Conservation (phyloP, 805 yeast species). For the Spathaspora sp. region DNA sequence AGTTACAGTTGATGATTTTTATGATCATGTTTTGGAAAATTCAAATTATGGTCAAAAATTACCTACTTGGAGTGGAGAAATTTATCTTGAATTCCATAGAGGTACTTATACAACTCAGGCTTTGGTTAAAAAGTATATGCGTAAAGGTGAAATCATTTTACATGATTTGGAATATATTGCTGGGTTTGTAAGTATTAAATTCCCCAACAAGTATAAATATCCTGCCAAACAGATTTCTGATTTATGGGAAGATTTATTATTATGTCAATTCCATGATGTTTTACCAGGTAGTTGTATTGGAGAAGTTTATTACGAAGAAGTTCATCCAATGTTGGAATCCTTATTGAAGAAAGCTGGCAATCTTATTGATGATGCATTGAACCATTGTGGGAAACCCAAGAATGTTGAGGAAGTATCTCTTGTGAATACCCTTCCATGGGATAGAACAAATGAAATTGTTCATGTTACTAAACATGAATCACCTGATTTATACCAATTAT, state of each 20-base stretch:
- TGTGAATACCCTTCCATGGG: conserved; percentile 67
- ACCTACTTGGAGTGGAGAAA: conserved; percentile 91
- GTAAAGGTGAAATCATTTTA: conserved; percentile 68
- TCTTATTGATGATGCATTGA: conserved; percentile 50
- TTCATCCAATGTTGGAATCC: conserved; percentile 66
- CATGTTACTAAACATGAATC: conserved; percentile 22
- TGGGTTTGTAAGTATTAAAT: conserved; percentile 61
- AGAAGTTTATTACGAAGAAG: conserved; percentile 81
- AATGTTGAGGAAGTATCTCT: conserved; percentile 8
- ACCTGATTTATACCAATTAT: conserved; percentile 12
- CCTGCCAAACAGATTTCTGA: conserved; percentile 66
- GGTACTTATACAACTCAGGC: conserved; percentile 98
- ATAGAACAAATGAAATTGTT: conserved; percentile 41
- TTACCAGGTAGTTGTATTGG: conserved; percentile 95
- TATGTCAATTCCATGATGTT: conserved; percentile 97
- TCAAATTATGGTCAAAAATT: conserved; percentile 65
- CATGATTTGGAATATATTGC: conserved; percentile 87
- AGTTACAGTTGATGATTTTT: conserved; percentile 75
- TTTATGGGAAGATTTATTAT: conserved; percentile 83
- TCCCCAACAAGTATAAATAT: conserved; percentile 51
- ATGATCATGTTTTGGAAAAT: conserved; percentile 55
- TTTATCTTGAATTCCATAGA: conserved; percentile 91
- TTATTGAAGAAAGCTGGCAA: conserved; percentile 51
- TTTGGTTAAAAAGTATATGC: conserved; percentile 73
- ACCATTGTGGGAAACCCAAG: conserved; percentile 25